Evolutionary conservation across 441 rosid genomes (phyloP), one percentile per base, ranked within the genome.

Genomic region (Manihot esculenta): DNA sequence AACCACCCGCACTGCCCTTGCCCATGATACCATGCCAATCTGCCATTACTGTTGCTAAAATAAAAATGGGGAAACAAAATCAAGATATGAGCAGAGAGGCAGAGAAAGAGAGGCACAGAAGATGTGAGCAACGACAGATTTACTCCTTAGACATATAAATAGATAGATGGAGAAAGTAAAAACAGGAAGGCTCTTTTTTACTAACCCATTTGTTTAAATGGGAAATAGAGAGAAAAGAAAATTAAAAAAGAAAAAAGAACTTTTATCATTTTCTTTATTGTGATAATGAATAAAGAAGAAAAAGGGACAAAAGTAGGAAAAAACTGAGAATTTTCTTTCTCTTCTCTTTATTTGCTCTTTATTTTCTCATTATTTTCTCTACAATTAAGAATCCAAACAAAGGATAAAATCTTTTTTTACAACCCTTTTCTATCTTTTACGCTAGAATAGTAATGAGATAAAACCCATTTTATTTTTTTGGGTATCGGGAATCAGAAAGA

Each of bases 21-120:
- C 76, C 66, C 80, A 73, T 23, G 64, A 71, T 59, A 63, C 83
- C 81, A 69, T 75, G 64, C 84, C 84, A 67, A 45, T 77, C 79
- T 72, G 71, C 84, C 81, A 78, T 79, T 64, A 49, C 62, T 33
- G 54, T 62, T 62, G 55, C 68, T 73, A 18, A 64, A 68, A 35
- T 35, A 35, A 2, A 44, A 41, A 61, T 12, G 1, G 14, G 42
- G 10, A 24, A 14, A 33, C n/a, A n/a, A 38, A 72, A 33, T 1
- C 26, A 59, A 66, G 58, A 51, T n/a, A 59, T 3, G 10, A 49
- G 44, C 57, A 24, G 1, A 30, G 18, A 5, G 54, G 13, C 21
- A 26, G 54, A 54, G 11, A 18, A 3, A 10, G 17, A 59, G 64
- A 57, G n/a, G 18, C 35, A 75, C 38, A 57, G 55, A 64, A 48